A percentile compares a stretch with the other conserved stretches of the same genome.
Evolutionary conservation across 306 rosid genomes (phyloP).

Genomic region (Rosa chinensis): DNA sequence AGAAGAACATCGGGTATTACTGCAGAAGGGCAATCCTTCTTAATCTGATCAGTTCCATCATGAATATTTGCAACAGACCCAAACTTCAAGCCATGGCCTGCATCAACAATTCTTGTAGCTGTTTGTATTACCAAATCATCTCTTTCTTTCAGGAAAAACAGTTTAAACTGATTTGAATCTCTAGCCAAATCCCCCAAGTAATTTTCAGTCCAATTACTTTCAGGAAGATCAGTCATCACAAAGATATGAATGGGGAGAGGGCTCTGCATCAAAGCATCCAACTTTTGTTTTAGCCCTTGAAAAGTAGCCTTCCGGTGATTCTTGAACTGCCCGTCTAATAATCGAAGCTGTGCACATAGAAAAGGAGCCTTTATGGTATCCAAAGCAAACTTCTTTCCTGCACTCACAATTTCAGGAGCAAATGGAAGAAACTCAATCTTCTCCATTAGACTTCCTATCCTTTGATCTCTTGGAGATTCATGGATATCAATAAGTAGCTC

Average conservation of each 20-base stretch:
- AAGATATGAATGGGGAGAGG: constrained; percentile 56
- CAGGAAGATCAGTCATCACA: constrained; percentile 89
- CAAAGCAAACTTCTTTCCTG: constrained; percentile 55
- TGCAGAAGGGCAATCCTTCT: constrained; percentile 48
- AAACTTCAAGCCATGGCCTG: constrained; percentile 47
- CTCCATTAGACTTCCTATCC: constrained; percentile 52
- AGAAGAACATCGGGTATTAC: constrained; percentile 62
- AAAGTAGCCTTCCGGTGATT: constrained; percentile 81
- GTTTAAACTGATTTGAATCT: constrained; percentile 46
- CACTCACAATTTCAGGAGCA: constrained; percentile 58
- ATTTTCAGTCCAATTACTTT: constrained; percentile 67
- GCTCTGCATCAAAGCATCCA: constrained; percentile 53
- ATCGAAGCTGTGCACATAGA: constrained; percentile 83
- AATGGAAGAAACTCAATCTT: constrained; percentile 62
- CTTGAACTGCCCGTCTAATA: constrained; percentile 92
- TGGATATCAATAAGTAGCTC: constrained; percentile 62
- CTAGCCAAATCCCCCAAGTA: constrained; percentile 65
- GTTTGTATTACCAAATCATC: constrained; percentile 52
- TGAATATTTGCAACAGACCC: constrained; percentile 33
- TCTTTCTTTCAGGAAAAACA: constrained; percentile 51
- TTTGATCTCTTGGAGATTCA: constrained; percentile 52
- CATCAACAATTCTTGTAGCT: constrained; percentile 50
- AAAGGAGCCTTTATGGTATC: constrained; percentile 59
- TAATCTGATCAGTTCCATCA: constrained; percentile 28
- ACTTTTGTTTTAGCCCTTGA: constrained; percentile 45